phyloP scores from a whole-genome alignment of 192 early-diverging fungal species.

The Blastocladiella britannica region DNA sequence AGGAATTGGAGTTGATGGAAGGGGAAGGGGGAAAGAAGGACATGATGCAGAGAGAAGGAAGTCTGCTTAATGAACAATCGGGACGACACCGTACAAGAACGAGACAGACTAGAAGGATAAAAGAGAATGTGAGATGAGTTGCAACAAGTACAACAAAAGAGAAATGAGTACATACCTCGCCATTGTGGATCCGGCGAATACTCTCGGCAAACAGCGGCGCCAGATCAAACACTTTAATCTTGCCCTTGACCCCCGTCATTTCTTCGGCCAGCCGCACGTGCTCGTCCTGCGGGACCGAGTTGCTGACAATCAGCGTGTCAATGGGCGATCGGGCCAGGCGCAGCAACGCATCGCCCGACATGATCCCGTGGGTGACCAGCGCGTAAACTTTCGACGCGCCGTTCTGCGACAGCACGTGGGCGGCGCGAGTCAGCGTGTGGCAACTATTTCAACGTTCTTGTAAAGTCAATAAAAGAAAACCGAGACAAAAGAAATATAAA shows the following conservation, averaged over 20 bases:
- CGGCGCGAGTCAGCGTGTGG: slow-evolving; percentile 67
- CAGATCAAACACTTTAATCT: slow-evolving; percentile 70
- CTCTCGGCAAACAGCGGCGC: slow-evolving; percentile 77
- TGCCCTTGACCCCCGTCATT: slow-evolving; percentile 32
- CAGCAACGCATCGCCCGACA: slow-evolving; percentile 61
- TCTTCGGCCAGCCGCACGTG: slow-evolving; percentile 13
- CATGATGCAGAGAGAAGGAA: neutral
- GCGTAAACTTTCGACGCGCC: slow-evolving; percentile 84
- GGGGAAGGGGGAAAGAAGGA: neutral
- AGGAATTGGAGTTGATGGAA: no score
- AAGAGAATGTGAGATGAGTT: no score
- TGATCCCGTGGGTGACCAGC: slow-evolving; percentile 78
- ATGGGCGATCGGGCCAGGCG: slow-evolving; percentile 61
- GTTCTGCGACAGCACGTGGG: slow-evolving; percentile 60
- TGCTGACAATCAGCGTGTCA: slow-evolving; percentile 77
- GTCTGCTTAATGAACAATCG: neutral
- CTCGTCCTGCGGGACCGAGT: slow-evolving; percentile 83
- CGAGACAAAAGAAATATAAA: no score
- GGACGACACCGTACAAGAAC: neutral
- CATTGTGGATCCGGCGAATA: slow-evolving; percentile 84
- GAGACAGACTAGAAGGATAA: no score
- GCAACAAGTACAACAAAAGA: no score
- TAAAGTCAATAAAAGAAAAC: no score
- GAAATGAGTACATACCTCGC: no score
- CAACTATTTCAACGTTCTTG: no score